Evolutionary conservation across 2,329 filamentous ascomycete species (phyloP), one percentile per base, ranked within the genome.

Genomic region (Arthrobotrys sphaeroides): DNA sequence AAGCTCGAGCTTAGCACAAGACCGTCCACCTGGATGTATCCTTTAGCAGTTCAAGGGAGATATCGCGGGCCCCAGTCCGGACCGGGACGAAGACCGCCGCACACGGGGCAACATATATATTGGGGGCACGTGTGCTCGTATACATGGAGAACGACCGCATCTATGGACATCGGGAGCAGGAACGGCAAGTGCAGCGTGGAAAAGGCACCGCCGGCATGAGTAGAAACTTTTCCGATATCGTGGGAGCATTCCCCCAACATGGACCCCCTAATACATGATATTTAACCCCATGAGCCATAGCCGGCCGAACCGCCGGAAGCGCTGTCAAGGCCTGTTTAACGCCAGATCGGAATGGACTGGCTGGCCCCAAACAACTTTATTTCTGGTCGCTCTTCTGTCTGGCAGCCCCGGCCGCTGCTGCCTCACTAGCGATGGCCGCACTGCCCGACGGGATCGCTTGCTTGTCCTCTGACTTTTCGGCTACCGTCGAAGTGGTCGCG

Each of bases 381-480:
- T 55, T 49, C 22, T 73, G 65, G 51, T 60, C 31, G 22, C 73
- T 64, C 42, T 69, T 62, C 26, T 73, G 36, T 20, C 51, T 67
- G 3, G 57, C 59, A 13, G 68, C 70, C 24, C 59, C 61, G 3
- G 59, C 59, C 4, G 67, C 67, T 1, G 59, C 67, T 3, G 59
- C 59, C 13, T 40, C 49, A 20, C 60, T 49, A 16, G 60, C 64
- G 28, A 77, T 77, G 43, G 72, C 47, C 9, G 51, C 53, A 43
- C 61, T 55, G 16, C 28, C 53, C 5, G 62, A 49, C 9, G 49
- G 47, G 22, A 42, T 38, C 20, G 47, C 60, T 57, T 61, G 69
- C 22, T 78, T 77, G 12, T 49, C 72, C 55, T 64, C 73, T 43
- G 61, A 64, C 55, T 76, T 77, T 26, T 42, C 75, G 36, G 75